Evolutionary conservation across 352 stramenopile species (phyloP).

Genomic region (Pythium aquatile): DNA sequence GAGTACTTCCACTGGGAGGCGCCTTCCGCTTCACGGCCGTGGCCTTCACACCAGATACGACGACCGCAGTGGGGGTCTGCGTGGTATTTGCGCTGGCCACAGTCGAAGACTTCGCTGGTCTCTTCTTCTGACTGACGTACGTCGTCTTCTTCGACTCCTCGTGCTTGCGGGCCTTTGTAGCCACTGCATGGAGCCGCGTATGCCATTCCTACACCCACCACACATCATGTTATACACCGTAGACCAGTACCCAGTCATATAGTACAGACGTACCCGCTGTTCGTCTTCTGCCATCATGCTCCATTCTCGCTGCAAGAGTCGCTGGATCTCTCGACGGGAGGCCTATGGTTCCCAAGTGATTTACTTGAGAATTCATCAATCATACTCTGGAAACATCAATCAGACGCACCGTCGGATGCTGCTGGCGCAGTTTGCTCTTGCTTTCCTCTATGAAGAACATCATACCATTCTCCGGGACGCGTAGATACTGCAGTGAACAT

Average conservation of each 20-base stretch:
- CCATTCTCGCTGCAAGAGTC: slow-evolving; percentile 30
- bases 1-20: neutral
- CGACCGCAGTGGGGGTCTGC: neutral
- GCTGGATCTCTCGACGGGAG: slow-evolving; percentile 30
- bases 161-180: slow-evolving; percentile 10
- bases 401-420: slow-evolving; percentile 26
- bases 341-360: slow-evolving; percentile 12
- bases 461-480: slow-evolving; percentile 30
- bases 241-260: neutral
- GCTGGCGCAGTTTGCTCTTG: slow-evolving; percentile 21
- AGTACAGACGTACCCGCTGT: slow-evolving; percentile 28
- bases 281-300: slow-evolving; percentile 28
- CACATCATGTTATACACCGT: neutral
- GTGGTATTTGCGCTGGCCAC: neutral
- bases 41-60: neutral
- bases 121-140: neutral
- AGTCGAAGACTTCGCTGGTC: neutral
- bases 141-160: neutral
- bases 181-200: neutral
- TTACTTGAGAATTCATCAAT: neutral
- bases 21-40: slow-evolving; percentile 17
- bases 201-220: neutral
- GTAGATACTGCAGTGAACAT: slow-evolving; percentile 33
- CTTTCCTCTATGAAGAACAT: slow-evolving; percentile 39
- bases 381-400: neutral